Conservation (phyloP, 208 protist species). For the Porcisia deanei region DNA sequence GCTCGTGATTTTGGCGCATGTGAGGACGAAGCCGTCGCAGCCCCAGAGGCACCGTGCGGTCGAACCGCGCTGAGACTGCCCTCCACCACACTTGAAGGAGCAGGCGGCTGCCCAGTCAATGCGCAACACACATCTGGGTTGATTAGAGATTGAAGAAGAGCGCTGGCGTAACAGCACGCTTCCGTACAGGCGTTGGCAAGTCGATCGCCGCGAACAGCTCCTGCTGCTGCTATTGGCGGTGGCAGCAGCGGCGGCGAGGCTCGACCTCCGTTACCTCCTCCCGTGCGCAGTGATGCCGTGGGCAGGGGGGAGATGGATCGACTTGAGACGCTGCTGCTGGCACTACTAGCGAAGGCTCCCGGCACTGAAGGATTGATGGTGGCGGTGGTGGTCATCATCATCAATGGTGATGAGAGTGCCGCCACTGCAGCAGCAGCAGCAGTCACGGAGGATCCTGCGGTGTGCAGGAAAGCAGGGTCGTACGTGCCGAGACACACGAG, state of each 20-base stretch:
- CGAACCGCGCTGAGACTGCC: not conserved
- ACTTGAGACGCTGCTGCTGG: not conserved
- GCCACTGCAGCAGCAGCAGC: constrained; percentile 9
- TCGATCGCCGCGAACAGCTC: constrained; percentile 12
- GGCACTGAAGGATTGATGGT: not conserved
- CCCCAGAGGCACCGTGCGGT: not conserved
- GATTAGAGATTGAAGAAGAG: constrained; percentile 45
- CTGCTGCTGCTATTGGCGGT: not conserved
- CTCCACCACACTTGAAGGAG: not conserved
- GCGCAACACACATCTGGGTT: constrained; percentile 24
- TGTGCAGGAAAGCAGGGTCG: constrained; percentile 40
- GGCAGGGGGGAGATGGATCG: not conserved
- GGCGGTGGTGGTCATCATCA: too few relatives aligned
- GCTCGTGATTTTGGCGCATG: constrained; percentile 1
- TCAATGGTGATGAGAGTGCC: constrained; percentile 1
- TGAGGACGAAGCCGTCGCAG: constrained; percentile 1
- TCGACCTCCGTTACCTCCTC: not conserved
- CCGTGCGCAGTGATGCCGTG: not conserved
- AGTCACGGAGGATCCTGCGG: constrained; percentile 26
- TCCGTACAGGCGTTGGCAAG: constrained; percentile 55
- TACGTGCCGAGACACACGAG: constrained; percentile 51
- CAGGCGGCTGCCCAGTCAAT: constrained; percentile 12
- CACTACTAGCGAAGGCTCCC: not conserved
- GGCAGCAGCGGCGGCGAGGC: not conserved
- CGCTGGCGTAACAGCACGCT: constrained; percentile 48